Conservation (phyloP, 139 green algal species). For the Eudorina sp. region DNA sequence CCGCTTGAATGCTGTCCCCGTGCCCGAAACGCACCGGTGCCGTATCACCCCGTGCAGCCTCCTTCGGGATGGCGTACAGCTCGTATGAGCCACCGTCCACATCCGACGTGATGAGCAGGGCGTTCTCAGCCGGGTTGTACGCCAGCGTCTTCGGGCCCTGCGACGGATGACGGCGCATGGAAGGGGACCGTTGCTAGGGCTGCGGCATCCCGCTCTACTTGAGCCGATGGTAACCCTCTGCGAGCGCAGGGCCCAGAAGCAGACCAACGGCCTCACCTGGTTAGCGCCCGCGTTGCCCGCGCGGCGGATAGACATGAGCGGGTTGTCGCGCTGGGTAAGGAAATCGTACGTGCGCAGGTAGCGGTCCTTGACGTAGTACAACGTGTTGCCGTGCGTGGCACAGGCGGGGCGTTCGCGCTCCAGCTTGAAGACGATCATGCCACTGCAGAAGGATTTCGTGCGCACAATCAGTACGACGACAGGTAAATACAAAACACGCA, state of each 20-base stretch:
- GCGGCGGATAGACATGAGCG: constrained; percentile 91
- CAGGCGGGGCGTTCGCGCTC: constrained; percentile 97
- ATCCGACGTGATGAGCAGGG: constrained; percentile 92
- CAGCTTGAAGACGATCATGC: constrained; percentile 99
- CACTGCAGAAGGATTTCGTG: no score
- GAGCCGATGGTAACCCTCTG: no score
- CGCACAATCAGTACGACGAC: no score
- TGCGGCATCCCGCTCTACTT: no score
- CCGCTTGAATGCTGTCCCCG: background rate
- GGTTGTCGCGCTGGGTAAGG: constrained; percentile 87
- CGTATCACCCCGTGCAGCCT: constrained; percentile 72
- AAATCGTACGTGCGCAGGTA: constrained; percentile 97
- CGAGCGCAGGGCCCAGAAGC: no score
- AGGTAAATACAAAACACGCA: no score
- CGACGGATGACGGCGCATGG: no score
- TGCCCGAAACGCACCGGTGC: constrained; percentile 55
- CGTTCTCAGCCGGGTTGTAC: constrained; percentile 99
- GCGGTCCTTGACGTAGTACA: constrained; percentile 99
- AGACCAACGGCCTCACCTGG: no score
- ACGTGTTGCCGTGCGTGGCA: constrained; percentile 78
- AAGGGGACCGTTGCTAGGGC: no score
- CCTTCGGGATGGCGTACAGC: constrained; percentile 95
- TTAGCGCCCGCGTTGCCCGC: constrained; percentile 60
- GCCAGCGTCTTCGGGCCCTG: constrained; percentile 76
- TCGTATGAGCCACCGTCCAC: constrained; percentile 95